Evolutionary conservation across 345 rosid genomes (phyloP), one percentile per base, ranked within the genome.

Genomic region (Xanthoceras sorbifolium): DNA sequence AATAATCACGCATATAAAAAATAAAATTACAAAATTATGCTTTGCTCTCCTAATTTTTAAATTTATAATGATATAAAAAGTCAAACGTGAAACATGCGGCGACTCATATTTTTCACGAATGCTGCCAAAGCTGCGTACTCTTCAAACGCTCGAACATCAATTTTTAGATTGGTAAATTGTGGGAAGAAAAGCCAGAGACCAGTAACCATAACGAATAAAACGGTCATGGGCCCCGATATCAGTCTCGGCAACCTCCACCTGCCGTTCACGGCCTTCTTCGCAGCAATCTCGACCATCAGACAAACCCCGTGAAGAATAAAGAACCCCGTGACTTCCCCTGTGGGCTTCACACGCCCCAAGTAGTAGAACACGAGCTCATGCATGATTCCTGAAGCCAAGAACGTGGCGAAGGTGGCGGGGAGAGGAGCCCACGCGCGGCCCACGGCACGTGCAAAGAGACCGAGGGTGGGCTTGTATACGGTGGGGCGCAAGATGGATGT

Each of bases 301-400:
- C 86, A 85, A n/a, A 78, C 5, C 26, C 97, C 91, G 34, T 93
- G 86, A 11, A 90, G 42, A 32, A 91, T 66, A 9, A 93, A 93
- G 79, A 89, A 91, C 82, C 79, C 73, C 48, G 83, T 75, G 57
- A 91, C 20, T 50, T 82, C 89, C 91, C 93, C 77, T 0, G 84
- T 81, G 38, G 92, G 94, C 9, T 9, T 69, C 78, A 79, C 18
- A n/a, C 88, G 82, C 61, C 87, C 86, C 72, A 86, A 18, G 79
- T 90, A 89, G 65, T 73, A 93, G 79, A 91, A 90, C 26, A 90
- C 67, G 3, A 90, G 87, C 86, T 89, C 92, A 61, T 93, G 98
- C 92, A 90, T 89, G 0, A 85, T 2, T 1, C 79, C 93, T 0
- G 97, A 90, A 0, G 82, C 88, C 1, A 89, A 14, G 29, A 89